Base-by-base conservation (phyloP, 1,284 basidiomycete genomes). In the Moniliophthora roreri region DNA sequence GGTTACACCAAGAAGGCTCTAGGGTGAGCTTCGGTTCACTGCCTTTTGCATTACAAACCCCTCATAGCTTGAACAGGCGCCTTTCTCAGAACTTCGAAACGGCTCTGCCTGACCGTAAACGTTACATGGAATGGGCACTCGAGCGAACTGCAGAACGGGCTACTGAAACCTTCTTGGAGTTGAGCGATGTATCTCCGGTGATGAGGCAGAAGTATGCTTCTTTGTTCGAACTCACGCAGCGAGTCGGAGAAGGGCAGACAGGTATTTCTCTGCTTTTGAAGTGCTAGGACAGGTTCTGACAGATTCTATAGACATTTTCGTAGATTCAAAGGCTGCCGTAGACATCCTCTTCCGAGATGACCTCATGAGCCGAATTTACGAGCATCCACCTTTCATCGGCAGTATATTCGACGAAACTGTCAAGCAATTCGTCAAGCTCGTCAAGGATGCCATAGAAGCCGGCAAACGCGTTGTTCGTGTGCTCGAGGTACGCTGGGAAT, bases 391-490 rank as follows among this genome's bases (percentile, higher is more conserved):
- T 16, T 63, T 62, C 28, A 48, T 53, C 1, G 56, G 56, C 16
- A 48, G 49, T 8, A 51, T 62, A 1, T 60, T 63, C 32, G 52
- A 62, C 20, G 40, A 56, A 42, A 50, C 52, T 15, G 51, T 53
- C 21, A 16, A 32, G 7, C 41, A 49, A 21, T 61, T 64, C 49
- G 45, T 59, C 23, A 53, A 58, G 23, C 46, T 61, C 11, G 56
- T 60, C 16, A 51, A 41, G 8, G 32, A 32, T 18, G 52, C 52
- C 18, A 45, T 48, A 4, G 26, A 32, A 7, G 48, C 53, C 24
- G 62, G 62, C 18, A 65, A 62, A 46, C 58, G 52, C 5, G 62
- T 62, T 5, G 47, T 63, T n/a, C 52, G 61, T 9, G 58, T 65
- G 18, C 52, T 65, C 59, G 62, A 28, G 24, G 21, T n/a, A 23